Evolutionary conservation across 1,284 basidiomycete species (phyloP).

Genomic region (Melanopsichium pennsylvanicum): DNA sequence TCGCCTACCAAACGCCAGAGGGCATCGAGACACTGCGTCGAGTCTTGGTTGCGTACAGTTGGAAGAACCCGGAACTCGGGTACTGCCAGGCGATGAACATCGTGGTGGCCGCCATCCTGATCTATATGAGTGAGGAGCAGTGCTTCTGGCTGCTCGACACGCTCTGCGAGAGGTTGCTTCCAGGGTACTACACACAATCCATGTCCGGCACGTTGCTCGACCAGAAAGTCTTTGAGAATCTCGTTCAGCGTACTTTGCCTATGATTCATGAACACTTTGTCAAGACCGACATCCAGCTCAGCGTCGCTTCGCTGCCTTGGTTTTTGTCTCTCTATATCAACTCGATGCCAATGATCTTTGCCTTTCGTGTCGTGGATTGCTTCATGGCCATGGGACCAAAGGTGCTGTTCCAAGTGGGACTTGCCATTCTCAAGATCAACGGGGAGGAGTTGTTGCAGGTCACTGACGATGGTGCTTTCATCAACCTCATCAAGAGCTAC

Average conservation of each 20-base stretch:
- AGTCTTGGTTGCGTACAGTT: slow-evolving; percentile 94
- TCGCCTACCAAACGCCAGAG: slow-evolving; percentile 58
- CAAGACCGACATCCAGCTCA: slow-evolving; percentile 91
- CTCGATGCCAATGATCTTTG: slow-evolving; percentile 99
- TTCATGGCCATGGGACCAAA: slow-evolving; percentile 99
- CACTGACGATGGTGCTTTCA: slow-evolving; percentile 96
- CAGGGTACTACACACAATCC: slow-evolving; percentile 96
- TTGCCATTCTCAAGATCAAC: slow-evolving; percentile 97
- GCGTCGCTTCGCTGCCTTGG: slow-evolving; percentile 96
- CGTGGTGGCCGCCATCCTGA: slow-evolving; percentile 83
- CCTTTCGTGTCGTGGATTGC: slow-evolving; percentile 97
- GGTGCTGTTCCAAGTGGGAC: slow-evolving; percentile 92
- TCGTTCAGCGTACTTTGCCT: slow-evolving; percentile 80
- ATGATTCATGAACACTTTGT: slow-evolving; percentile 93
- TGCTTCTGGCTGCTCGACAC: slow-evolving; percentile 97
- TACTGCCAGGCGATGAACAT: slow-evolving; percentile 72
- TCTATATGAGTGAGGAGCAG: slow-evolving; percentile 99
- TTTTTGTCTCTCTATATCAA: slow-evolving; percentile 91
- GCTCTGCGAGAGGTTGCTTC: slow-evolving; percentile 89
- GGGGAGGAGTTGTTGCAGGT: slow-evolving; percentile 91
- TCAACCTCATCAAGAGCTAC: slow-evolving; percentile 76
- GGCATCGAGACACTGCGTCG: slow-evolving; percentile 75
- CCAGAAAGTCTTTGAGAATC: slow-evolving; percentile 94
- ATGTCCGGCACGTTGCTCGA: slow-evolving; percentile 99
- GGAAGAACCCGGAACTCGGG: slow-evolving; percentile 85